Percentiles rank a stretch among this genome's conserved stretches.
phyloP scores from a whole-genome alignment of 148 eudicot genomes.

The Camellia lanceoleosa region DNA sequence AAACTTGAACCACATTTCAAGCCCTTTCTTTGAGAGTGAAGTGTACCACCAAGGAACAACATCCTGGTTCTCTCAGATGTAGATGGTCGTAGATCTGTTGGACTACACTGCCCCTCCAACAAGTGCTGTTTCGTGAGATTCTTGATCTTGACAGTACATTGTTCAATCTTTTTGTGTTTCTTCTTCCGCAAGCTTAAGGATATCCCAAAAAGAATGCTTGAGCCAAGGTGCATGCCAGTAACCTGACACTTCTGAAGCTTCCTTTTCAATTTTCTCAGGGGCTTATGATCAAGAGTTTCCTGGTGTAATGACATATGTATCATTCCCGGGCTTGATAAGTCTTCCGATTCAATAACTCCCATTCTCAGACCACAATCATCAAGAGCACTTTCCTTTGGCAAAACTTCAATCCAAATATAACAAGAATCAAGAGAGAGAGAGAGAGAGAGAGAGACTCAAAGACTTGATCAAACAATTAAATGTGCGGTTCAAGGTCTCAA shows the following conservation, averaged over 20 bases:
- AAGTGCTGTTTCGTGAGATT: slow-evolving; percentile 19
- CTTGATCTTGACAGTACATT: slow-evolving; percentile 9
- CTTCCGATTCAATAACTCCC: background rate
- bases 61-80: slow-evolving; percentile 31
- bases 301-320: background rate
- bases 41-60: background rate
- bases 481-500: background rate
- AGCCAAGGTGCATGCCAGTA: slow-evolving; percentile 45
- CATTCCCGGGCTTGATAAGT: background rate
- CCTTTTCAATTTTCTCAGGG: slow-evolving; percentile 31
- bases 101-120: slow-evolving; percentile 17
- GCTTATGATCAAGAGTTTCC: slow-evolving; percentile 15
- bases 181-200: slow-evolving; percentile 43
- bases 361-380: background rate
- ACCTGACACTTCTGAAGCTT: slow-evolving; percentile 29
- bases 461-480: background rate
- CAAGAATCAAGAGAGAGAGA: background rate
- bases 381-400: background rate
- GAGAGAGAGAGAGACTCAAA: background rate
- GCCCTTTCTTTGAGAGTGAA: slow-evolving; percentile 24
- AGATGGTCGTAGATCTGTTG: slow-evolving; percentile 39
- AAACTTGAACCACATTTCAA: slow-evolving; percentile 14
- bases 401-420: background rate
- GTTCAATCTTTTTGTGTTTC: slow-evolving; percentile 43
- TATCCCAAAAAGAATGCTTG: slow-evolving; percentile 46